Base-by-base conservation (phyloP, 441 rosid species). In the Pelargonium citronellum region DNA sequence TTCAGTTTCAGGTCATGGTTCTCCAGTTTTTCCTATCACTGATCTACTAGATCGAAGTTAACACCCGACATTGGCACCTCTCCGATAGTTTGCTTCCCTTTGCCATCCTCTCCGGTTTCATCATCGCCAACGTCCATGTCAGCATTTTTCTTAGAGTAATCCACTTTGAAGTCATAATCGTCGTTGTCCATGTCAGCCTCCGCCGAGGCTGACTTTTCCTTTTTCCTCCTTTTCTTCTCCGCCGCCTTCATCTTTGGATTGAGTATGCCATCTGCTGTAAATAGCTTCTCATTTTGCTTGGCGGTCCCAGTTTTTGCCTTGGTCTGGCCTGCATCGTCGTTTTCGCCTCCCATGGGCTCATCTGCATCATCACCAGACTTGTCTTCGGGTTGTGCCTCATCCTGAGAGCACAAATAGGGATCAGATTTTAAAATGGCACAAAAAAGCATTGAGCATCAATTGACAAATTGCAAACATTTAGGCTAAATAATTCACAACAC, bases 141-240 rank as follows among this genome's bases (percentile, higher is more conserved):
- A 0, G 81, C 67, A 58, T 58, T 81, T 64, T 82, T 79, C 83
- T 82, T 81, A 6, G 73, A 69, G 6, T 84, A 94, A 82, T 91
- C 99, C 15, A 87, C 87, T 78, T 89, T 89, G 72, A 94, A 91
- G 86, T 94, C 88, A 67, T 91, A 91, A 74, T 89, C 92, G 61
- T 73, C 86, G 20, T 69, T 85, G 0, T 88, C 91, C 87, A 88
- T 89, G 9, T 63, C 69, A 16, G 53, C 80, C 8, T 83, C 91
- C 68, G 71, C 75, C 0, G 69, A 71, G 51, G 68, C 34, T 30
- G 73, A 70, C 74, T 84, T 86, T 19, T 75, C 89, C n/a, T 89
- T 90, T 78, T 88, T 91, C 84, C 83, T 84, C 78, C 72, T 81
- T 79, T 88, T 88, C 86, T 84, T 89, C 77, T 95, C 97, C 0